Conservation (phyloP, 2,329 filamentous ascomycete species). For the Epichloe uncinata region DNA sequence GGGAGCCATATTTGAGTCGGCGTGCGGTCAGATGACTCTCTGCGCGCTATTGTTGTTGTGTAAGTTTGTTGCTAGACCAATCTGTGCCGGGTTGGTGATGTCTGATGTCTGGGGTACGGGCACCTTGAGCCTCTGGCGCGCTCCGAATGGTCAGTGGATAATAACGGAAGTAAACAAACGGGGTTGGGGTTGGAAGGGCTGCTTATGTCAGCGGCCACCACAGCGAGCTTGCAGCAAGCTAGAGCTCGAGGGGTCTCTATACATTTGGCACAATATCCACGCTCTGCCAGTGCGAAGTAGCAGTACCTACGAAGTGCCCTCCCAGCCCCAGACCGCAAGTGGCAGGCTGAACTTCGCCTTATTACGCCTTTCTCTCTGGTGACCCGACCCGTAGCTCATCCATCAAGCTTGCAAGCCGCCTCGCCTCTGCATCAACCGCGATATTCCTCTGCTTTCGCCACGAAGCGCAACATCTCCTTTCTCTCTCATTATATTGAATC, state of each 20-base stretch:
- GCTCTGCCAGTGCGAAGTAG: background rate
- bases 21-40: background rate
- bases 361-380: conserved; percentile 23
- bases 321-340: background rate
- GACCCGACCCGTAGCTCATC: background rate
- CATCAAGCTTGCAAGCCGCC: conserved; percentile 3
- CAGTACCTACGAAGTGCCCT: conserved; percentile 8
- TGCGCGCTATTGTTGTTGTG: background rate
- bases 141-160: conserved; percentile 9
- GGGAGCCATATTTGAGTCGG: conserved; percentile 30
- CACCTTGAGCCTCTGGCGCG: background rate
- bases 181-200: background rate
- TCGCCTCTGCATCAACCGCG: conserved; percentile 1
- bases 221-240: background rate
- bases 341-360: conserved; percentile 32
- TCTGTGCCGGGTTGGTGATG: background rate
- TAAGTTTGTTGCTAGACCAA: background rate
- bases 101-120: background rate
- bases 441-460: background rate
- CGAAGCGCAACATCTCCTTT: background rate
- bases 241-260: conserved; percentile 6
- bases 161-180: conserved; percentile 27
- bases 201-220: conserved; percentile 7
- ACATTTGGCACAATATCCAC: background rate
- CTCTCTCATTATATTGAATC: background rate